Evolutionary conservation across 2,329 filamentous ascomycete species (phyloP), one percentile per base, ranked within the genome.

Genomic region (Bretziella fagacearum): DNA sequence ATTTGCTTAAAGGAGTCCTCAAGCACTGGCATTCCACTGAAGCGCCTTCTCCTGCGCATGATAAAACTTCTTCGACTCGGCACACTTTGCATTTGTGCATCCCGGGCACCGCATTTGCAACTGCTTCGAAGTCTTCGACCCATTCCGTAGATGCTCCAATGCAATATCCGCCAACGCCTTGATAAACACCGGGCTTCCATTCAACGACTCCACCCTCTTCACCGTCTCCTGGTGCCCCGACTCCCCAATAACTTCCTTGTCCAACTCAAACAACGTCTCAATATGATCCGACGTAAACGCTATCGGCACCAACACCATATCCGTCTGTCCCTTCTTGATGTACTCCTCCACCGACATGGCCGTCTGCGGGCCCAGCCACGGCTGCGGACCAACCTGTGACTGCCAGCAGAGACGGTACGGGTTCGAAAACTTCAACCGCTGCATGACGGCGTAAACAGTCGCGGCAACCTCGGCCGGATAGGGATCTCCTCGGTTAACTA

Each of bases 211-310:
- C 1, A 81, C 84, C 49, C 91, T 75, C 69, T 93, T 94, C 53
- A 98, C 78, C 0, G 78, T 81, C 26, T 87, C 85, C 0, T 74
- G 65, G 56, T 83, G 75, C 11, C 81, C 78, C 1, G 74, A 84
- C 62, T 93, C 87, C 49, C 84, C 82, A 57, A 98, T 96, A 32
- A 98, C 85, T 63, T 98, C 91, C 56, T 84, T 71, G 60, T 98
- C 91, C 45, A 98, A 68, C 62, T 98, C 91, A 60, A 81, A 96
- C 1, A 98, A 69, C 0, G 91, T 98, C 65, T 98, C 91, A 55
- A 98, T 98, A 60, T 98, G 91, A 57, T 98, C 91, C n/a, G 84
- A 93, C 0, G 91, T 98, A 60, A 98, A 98, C 4, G 91, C 91
- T 54, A 98, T 93, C 0, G 91, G 91, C 48, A 98, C 85, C 5